Percentiles rank a stretch among this genome's conserved stretches.
phyloP scores from a whole-genome alignment of 108 stramenopile genomes.

The Cyclotella choctawhatcheeana region DNA sequence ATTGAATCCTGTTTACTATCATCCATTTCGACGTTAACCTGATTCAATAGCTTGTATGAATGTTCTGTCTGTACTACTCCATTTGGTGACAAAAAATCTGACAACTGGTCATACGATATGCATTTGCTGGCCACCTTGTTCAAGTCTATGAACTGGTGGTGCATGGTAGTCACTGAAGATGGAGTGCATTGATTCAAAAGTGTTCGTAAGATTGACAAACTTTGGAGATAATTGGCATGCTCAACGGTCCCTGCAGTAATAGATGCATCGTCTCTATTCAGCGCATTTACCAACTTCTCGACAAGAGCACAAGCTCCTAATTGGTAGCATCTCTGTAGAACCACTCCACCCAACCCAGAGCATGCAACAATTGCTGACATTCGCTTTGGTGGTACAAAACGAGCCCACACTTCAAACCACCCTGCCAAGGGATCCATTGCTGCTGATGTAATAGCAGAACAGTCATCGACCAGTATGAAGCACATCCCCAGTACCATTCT shows the following conservation, averaged over 20 bases:
- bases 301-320: constrained; percentile 11
- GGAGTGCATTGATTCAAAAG: constrained; percentile 29
- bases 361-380: constrained; percentile 27
- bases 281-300: constrained; percentile 1
- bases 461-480: constrained; percentile 16
- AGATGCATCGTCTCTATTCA: neutral
- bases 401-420: constrained; percentile 47
- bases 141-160: neutral
- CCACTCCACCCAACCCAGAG: constrained; percentile 35
- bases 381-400: constrained; percentile 29
- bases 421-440: constrained; percentile 40
- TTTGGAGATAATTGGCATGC: constrained; percentile 35
- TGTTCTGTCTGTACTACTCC: constrained; percentile 7
- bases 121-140: neutral
- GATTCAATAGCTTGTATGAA: constrained; percentile 24
- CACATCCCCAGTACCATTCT: constrained; percentile 39
- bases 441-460: constrained; percentile 21
- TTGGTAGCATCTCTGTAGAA: constrained; percentile 24
- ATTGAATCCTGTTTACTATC: neutral
- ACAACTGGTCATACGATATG: neutral
- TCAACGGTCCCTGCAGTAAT: constrained; percentile 20
- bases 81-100: neutral
- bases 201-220: constrained; percentile 42
- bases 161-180: constrained; percentile 18
- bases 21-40: constrained; percentile 14